Conservation (phyloP, 305 asterid species). For the Rubia tinctorum region DNA sequence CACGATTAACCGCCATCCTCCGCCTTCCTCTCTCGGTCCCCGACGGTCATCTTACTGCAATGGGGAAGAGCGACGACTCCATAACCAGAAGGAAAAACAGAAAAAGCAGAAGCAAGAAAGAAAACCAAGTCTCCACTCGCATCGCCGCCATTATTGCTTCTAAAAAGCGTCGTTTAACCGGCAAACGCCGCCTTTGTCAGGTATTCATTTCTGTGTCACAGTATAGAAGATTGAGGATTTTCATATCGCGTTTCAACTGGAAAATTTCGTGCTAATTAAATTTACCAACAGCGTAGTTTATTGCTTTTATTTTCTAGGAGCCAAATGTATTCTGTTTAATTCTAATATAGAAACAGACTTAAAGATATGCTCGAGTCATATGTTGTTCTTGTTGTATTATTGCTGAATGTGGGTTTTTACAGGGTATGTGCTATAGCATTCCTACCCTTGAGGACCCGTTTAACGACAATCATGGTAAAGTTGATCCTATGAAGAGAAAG, state of each 20-base stretch:
- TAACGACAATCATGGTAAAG: conserved; percentile 55
- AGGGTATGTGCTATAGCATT: conserved; percentile 97
- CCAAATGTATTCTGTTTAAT: too few species aligned
- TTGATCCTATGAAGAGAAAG: conserved; percentile 31
- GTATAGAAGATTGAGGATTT: neutral
- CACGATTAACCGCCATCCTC: neutral
- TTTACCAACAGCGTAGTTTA: neutral
- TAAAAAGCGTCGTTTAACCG: conserved; percentile 85
- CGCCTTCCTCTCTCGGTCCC: neutral
- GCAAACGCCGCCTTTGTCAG: conserved; percentile 94
- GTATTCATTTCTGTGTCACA: conserved; percentile 21
- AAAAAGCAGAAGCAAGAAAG: conserved; percentile 49
- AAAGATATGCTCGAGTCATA: neutral
- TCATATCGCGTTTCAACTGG: neutral
- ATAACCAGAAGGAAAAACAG: conserved; percentile 63
- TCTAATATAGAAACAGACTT: too few species aligned
- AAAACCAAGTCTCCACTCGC: conserved; percentile 46
- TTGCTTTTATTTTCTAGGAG: neutral
- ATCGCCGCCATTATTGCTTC: conserved; percentile 86
- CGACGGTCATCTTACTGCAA: conserved; percentile 16
- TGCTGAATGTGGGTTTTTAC: conserved; percentile 13
- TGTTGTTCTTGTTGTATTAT: neutral
- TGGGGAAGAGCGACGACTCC: conserved; percentile 90
- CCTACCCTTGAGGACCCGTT: conserved; percentile 82
- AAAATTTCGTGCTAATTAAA: neutral